These are phyloP conservation scores for Peronosclerospora sorghi DNA, from an alignment of 352 stramenopile species.

Conservation along the genomic window DNA sequence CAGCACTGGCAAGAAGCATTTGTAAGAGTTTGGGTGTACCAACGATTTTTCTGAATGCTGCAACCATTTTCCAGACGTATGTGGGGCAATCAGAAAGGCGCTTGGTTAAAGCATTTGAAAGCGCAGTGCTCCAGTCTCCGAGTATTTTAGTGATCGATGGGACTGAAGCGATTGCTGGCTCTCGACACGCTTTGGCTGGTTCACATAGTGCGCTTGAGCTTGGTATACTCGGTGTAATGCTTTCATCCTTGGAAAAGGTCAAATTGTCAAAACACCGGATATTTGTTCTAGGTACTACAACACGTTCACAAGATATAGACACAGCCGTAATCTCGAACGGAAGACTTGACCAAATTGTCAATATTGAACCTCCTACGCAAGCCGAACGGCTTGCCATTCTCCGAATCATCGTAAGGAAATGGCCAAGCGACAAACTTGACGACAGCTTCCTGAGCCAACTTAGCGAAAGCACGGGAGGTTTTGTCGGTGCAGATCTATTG, in stretches of 20 bases:
- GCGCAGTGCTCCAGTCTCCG: constrained; percentile 27
- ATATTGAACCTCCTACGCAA: constrained; percentile 91
- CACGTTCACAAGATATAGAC: constrained; percentile 78
- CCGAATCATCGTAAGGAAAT: constrained; percentile 80
- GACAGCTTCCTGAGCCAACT: constrained; percentile 82
- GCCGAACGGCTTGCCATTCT: constrained; percentile 88
- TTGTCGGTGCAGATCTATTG: constrained; percentile 82
- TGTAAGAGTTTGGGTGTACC: constrained; percentile 29
- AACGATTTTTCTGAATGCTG: constrained; percentile 54
- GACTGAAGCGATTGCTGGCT: constrained; percentile 79
- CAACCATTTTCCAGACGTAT: constrained; percentile 91
- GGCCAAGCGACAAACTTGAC: constrained; percentile 32
- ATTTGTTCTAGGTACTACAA: constrained; percentile 73
- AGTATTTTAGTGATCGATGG: constrained; percentile 85
- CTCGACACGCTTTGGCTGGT: constrained; percentile 42
- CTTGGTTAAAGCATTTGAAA: constrained; percentile 53
- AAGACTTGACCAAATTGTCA: constrained; percentile 92
- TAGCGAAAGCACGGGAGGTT: constrained; percentile 92
- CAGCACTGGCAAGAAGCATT: constrained; percentile 33
- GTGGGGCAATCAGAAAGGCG: constrained; percentile 85
- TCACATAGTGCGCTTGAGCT: constrained; percentile 57
- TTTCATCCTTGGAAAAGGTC: constrained; percentile 78
- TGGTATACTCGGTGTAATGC: constrained; percentile 70
- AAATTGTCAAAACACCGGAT: constrained; percentile 27
- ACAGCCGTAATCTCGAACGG: constrained; percentile 90